Conservation (phyloP, 2,329 filamentous ascomycete genomes). For the Incumbomyces lentus region DNA sequence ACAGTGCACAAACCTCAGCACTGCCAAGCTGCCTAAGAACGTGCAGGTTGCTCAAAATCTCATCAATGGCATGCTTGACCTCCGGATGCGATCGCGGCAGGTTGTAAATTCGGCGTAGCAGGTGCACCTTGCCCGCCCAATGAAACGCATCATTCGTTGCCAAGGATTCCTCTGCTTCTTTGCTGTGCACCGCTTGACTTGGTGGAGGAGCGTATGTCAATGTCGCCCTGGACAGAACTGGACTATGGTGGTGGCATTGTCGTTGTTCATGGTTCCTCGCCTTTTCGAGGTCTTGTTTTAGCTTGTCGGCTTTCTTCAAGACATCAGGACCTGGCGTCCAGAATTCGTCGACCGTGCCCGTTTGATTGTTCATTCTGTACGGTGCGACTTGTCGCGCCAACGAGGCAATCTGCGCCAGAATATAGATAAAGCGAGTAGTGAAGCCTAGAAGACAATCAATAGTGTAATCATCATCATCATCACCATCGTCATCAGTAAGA, state of each 20-base stretch:
- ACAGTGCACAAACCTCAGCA: conserved; percentile 64
- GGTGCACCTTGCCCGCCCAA: conserved; percentile 65
- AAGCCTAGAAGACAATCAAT: conserved; percentile 77
- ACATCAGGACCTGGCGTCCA: conserved; percentile 51
- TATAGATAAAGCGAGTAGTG: conserved; percentile 58
- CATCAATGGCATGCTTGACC: conserved; percentile 53
- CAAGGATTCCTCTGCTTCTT: conserved; percentile 54
- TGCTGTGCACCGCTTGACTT: conserved; percentile 39
- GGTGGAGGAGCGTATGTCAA: conserved; percentile 9
- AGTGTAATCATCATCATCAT: conserved; percentile 52
- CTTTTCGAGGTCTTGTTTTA: conserved; percentile 52
- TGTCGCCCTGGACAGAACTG: conserved; percentile 18
- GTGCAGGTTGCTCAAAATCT: conserved; percentile 53
- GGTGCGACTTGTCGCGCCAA: conserved; percentile 59
- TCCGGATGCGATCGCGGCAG: conserved; percentile 46
- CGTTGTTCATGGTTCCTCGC: conserved; percentile 36
- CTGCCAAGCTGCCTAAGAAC: conserved; percentile 56
- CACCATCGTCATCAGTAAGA: conserved; percentile 33
- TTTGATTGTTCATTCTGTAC: conserved; percentile 48
- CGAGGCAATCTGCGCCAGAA: conserved; percentile 62
- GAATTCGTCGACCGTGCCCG: conserved; percentile 38
- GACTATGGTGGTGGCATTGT: conserved; percentile 30
- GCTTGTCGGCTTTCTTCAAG: conserved; percentile 45
- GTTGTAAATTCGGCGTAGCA: conserved; percentile 62
- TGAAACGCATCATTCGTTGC: conserved; percentile 72